A percentile compares a stretch with the other conserved stretches of the same genome.
Conservation (phyloP, 1,284 basidiomycete genomes). For the Ceratobasidium sp. region DNA sequence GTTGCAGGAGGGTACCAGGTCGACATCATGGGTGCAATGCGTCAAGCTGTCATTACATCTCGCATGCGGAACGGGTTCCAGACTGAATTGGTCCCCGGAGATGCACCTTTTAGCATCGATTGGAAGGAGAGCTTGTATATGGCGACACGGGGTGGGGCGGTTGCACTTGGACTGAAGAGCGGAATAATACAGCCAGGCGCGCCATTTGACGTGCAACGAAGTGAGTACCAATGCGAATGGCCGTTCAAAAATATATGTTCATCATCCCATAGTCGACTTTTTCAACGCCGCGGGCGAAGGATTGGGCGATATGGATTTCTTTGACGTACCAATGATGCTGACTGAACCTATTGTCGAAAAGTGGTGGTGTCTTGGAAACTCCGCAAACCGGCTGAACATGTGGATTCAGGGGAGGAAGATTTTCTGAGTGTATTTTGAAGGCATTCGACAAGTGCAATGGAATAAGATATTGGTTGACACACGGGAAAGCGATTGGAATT, state of each 20-base stretch:
- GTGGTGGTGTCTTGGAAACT: constrained; percentile 87
- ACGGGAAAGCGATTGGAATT: neutral
- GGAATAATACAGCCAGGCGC: constrained; percentile 73
- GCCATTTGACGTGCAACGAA: constrained; percentile 84
- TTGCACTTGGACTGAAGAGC: constrained; percentile 66
- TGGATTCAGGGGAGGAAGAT: constrained; percentile 74
- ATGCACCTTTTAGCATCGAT: constrained; percentile 60
- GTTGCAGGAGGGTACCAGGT: constrained; percentile 84
- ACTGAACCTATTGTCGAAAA: constrained; percentile 75
- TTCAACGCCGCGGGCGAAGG: constrained; percentile 59
- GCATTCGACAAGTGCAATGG: neutral
- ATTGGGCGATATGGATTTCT: constrained; percentile 73
- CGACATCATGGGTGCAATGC: constrained; percentile 80
- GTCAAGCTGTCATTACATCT: constrained; percentile 76
- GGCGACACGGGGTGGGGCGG: constrained; percentile 79
- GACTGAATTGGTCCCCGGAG: constrained; percentile 50
- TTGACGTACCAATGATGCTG: constrained; percentile 60
- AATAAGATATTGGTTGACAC: constrained; percentile 14
- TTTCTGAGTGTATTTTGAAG: constrained; percentile 12
- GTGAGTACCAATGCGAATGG: constrained; percentile 59
- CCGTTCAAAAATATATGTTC: constrained; percentile 19
- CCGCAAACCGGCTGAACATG: constrained; percentile 68
- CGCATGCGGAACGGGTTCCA: constrained; percentile 73
- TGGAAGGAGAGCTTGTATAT: constrained; percentile 85
- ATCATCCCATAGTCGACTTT: constrained; percentile 60